Evolutionary conservation across 108 stramenopile genomes (phyloP), one percentile per base, ranked within the genome.

Genomic region (Phaeodactylum tricornutum): DNA sequence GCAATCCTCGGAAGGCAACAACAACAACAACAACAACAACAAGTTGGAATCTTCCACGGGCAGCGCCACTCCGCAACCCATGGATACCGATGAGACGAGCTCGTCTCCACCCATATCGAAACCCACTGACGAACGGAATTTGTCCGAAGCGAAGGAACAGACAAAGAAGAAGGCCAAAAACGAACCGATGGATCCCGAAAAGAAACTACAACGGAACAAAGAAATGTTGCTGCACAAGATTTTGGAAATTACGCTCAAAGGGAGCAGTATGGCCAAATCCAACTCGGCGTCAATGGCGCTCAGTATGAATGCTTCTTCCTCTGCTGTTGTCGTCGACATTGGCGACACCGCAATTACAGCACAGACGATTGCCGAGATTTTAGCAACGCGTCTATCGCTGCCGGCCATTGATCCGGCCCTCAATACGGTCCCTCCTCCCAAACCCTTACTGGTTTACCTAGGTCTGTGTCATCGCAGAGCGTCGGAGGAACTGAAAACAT

Each of bases 281-380:
- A n/a, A n/a, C n/a, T n/a, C n/a, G n/a, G n/a, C n/a, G n/a, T n/a
- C n/a, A n/a, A n/a, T n/a, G n/a, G n/a, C n/a, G n/a, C n/a, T n/a
- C 21, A 38, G 33, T 14, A 39, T 9, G 39, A n/a, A 51, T 22
- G 22, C 16, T 22, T 39, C 41, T 8, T 16, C 23, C 6, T 9
- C 12, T 2, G 17, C 19, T 22, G 19, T 9, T 19, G 6, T 37
- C 4, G 16, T 41, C 11, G 31, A 29, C 4, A 41, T 79, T 15
- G 58, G 42, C 29, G 43, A 37, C 33, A 57, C 47, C 8, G 51
- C 39, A 2, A 59, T 79, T 45, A 59, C 50, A 7, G 49, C 47
- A 14, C 62, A 61, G 14, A 61, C 66, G 28, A 64, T 90, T 50
- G 75, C 83, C 29, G 87, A 90, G 45, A 50, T 90, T 5, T 57